A percentile compares a stretch with the other conserved stretches of the same genome.
Evolutionary conservation across 2,329 filamentous ascomycete genomes (phyloP).

Genomic region (Colletotrichum sublineola): DNA sequence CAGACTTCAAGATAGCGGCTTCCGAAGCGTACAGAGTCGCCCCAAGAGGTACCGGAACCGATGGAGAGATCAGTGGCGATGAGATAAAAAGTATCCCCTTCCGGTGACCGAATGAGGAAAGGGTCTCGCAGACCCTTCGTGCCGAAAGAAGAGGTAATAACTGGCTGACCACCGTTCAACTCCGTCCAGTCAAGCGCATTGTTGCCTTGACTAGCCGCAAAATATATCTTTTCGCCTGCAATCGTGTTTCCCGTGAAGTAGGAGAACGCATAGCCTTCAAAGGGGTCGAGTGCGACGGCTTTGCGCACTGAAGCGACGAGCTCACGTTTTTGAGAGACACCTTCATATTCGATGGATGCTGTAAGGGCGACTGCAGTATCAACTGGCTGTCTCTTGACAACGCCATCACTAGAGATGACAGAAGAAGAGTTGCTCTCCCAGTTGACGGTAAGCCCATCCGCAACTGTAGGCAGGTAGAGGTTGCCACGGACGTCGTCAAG

Average conservation of each 20-base stretch:
- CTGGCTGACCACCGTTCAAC: slow-evolving; percentile 61
- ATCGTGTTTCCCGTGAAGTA: slow-evolving; percentile 63
- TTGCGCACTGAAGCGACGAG: slow-evolving; percentile 53
- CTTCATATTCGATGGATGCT: slow-evolving; percentile 49
- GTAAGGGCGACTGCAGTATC: slow-evolving; percentile 51
- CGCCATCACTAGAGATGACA: slow-evolving; percentile 52
- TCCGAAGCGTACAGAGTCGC: slow-evolving; percentile 59
- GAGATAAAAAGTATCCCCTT: slow-evolving; percentile 65
- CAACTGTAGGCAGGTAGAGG: slow-evolving; percentile 50
- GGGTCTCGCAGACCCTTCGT: slow-evolving; percentile 66
- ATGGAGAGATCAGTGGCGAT: slow-evolving; percentile 67
- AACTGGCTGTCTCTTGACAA: slow-evolving; percentile 51
- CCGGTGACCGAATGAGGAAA: slow-evolving; percentile 64
- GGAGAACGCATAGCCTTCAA: slow-evolving; percentile 63
- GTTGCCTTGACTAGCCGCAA: slow-evolving; percentile 66
- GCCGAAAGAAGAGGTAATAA: slow-evolving; percentile 60
- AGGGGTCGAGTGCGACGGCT: slow-evolving; percentile 49
- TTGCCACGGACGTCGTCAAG: slow-evolving; percentile 56
- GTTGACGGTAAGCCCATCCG: slow-evolving; percentile 49
- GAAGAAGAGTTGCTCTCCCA: slow-evolving; percentile 53
- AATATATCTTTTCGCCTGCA: slow-evolving; percentile 65
- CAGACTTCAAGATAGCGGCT: slow-evolving; percentile 66
- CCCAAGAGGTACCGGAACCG: slow-evolving; percentile 66
- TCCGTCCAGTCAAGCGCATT: slow-evolving; percentile 65
- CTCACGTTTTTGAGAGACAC: slow-evolving; percentile 46